Percentiles rank a stretch among this genome's conserved stretches.
These are phyloP conservation scores for Hygrocybe coccinea DNA, from an alignment of 768 basidiomycete genomes.

Conservation along the genomic window DNA sequence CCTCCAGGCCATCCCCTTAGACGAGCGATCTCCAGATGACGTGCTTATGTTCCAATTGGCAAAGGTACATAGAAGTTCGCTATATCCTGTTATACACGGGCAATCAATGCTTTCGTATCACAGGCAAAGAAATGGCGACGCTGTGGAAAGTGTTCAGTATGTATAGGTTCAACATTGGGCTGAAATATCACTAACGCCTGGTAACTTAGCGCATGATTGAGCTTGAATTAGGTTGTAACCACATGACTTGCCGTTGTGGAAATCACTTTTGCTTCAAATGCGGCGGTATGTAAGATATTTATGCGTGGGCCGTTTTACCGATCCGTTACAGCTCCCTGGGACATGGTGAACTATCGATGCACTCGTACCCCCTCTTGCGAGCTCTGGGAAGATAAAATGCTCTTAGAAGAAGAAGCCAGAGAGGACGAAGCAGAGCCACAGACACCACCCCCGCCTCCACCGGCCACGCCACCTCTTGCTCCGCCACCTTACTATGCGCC, in stretches of 20 bases:
- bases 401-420: slow-evolving; percentile 25
- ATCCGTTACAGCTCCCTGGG: not conserved
- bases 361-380: slow-evolving; percentile 31
- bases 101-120: no score
- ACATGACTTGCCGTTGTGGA: slow-evolving; percentile 39
- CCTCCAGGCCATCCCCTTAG: slow-evolving; percentile 30
- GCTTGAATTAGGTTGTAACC: slow-evolving; percentile 33
- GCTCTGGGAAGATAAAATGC: slow-evolving; percentile 37
- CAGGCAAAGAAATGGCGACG: slow-evolving; percentile 39
- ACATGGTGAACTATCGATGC: slow-evolving; percentile 24
- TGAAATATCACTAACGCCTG: no score
- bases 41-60: slow-evolving; percentile 30
- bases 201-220: slow-evolving; percentile 23
- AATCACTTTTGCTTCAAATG: slow-evolving; percentile 41
- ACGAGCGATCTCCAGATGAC: slow-evolving; percentile 38
- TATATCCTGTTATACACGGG: no score
- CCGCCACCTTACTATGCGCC: slow-evolving; percentile 1
- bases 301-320: not conserved
- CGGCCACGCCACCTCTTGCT: not conserved
- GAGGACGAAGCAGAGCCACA: slow-evolving; percentile 22
- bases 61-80: slow-evolving; percentile 19
- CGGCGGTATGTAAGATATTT: slow-evolving; percentile 25
- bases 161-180: not conserved
- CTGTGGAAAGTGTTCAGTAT: slow-evolving; percentile 31
- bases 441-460: slow-evolving; percentile 1